These are phyloP conservation scores for Backusella mclennaniae DNA, from an alignment of 192 early-diverging fungal genomes.

Conservation along the genomic window DNA sequence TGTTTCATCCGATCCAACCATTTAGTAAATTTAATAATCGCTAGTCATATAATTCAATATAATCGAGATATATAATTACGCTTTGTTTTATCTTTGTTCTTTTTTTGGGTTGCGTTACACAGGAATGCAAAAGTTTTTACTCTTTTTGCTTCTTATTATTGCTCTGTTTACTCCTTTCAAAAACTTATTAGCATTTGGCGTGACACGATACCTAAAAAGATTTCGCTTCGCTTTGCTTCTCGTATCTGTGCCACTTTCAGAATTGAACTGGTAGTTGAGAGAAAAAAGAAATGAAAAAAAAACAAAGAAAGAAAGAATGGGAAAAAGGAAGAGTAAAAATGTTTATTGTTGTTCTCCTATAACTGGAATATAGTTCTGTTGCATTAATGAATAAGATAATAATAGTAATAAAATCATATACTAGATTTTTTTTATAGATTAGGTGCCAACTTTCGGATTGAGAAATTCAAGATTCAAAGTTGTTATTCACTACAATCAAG, in stretches of 20 bases:
- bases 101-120: background rate
- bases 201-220: background rate
- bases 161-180: background rate
- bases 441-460: slow-evolving; percentile 1
- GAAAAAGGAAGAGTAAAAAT: background rate
- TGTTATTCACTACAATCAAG: slow-evolving; percentile 7
- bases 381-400: background rate
- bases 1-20: background rate
- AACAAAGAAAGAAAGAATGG: background rate
- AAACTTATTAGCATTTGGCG: background rate
- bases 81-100: background rate
- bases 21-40: background rate
- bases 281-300: background rate
- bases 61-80: background rate
- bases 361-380: background rate
- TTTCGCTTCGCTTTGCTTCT: background rate
- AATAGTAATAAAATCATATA: background rate
- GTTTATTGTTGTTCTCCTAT: background rate
- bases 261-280: background rate
- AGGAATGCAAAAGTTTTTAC: background rate
- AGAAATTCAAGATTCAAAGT: slow-evolving; percentile 7
- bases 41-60: background rate
- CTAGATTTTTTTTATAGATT: background rate
- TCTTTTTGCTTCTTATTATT: slow-evolving; percentile 3
- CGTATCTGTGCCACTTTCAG: background rate